Evolutionary conservation across 768 basidiomycete genomes (phyloP).

Genomic region (Tricholoma hemisulphureum): DNA sequence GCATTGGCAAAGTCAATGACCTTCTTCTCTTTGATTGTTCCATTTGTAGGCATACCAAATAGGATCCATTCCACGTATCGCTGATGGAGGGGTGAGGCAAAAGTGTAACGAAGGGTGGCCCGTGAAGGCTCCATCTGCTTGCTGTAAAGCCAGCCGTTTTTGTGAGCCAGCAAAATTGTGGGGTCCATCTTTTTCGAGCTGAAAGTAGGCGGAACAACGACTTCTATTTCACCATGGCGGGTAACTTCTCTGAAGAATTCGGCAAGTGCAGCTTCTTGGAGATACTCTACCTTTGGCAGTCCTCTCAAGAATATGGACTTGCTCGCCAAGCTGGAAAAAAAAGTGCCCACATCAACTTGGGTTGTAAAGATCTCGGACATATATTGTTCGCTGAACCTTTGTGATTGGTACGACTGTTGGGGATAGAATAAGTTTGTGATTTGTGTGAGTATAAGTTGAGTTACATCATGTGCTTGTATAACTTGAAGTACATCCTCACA

Average conservation of each 20-base stretch:
- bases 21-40: neutral
- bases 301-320: slow-evolving; percentile 8
- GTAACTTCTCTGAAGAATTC: slow-evolving; percentile 8
- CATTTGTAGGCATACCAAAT: neutral
- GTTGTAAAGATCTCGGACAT: slow-evolving; percentile 2
- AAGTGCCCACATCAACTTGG: slow-evolving; percentile 1
- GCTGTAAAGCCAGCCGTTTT: slow-evolving; percentile 12
- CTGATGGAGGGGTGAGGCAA: slow-evolving; percentile 14
- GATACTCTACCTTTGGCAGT: slow-evolving; percentile 4
- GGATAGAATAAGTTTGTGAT: neutral
- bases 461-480: slow-evolving; percentile 2
- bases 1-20: slow-evolving; percentile 7
- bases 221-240: slow-evolving; percentile 2
- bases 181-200: neutral
- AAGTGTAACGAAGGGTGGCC: slow-evolving; percentile 9
- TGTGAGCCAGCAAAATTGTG: slow-evolving; percentile 1
- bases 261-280: slow-evolving; percentile 6
- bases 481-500: slow-evolving; percentile 1
- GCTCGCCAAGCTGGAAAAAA: slow-evolving; percentile 1
- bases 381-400: slow-evolving; percentile 4
- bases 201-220: too few species aligned
- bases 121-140: neutral
- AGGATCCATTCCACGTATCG: slow-evolving; percentile 19
- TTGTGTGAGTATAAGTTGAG: neutral
- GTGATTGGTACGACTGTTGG: slow-evolving; percentile 3